Evolutionary conservation across 179 eudicot species (phyloP).

Genomic region (Pouteria campechiana): DNA sequence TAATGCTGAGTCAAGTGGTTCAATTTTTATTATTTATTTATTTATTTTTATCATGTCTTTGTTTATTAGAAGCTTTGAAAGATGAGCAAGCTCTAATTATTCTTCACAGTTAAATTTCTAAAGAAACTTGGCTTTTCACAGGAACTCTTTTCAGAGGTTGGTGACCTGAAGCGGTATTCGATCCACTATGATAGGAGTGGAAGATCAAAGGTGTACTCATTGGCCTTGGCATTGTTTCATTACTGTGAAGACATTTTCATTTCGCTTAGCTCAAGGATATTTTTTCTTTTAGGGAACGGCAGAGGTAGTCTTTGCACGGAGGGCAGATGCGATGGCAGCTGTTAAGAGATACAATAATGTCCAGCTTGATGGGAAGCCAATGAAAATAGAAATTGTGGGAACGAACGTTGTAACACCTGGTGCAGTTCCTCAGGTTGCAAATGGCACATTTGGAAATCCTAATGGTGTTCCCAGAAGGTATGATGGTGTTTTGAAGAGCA

Average conservation of each 20-base stretch:
- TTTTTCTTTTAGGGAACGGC: conserved; percentile 40
- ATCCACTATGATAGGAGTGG: conserved; percentile 73
- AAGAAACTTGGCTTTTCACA: conserved; percentile 17
- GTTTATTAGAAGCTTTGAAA: too few relatives aligned
- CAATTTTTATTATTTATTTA: too few relatives aligned
- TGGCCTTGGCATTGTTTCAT: neutral
- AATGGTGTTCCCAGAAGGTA: conserved; percentile 46
- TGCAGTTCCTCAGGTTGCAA: conserved; percentile 11
- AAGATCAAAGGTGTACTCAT: conserved; percentile 65
- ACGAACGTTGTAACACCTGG: conserved; percentile 22
- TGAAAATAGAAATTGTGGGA: conserved; percentile 47
- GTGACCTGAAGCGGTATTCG: conserved; percentile 48
- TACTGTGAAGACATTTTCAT: neutral
- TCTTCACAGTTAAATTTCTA: too few relatives aligned
- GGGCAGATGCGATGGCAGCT: conserved; percentile 42
- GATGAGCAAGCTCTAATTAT: too few relatives aligned
- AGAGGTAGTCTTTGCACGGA: conserved; percentile 31
- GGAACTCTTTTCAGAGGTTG: conserved; percentile 78
- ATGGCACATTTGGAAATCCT: conserved; percentile 20
- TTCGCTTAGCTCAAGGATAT: conserved; percentile 3
- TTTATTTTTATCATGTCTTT: too few relatives aligned
- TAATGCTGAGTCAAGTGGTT: too few relatives aligned
- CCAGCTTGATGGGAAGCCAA: conserved; percentile 44
- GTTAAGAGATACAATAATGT: conserved; percentile 41
- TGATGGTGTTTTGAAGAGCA: too few relatives aligned